phyloP scores from a whole-genome alignment of 768 basidiomycete species.

The Lactifluus hygrophoroides region DNA sequence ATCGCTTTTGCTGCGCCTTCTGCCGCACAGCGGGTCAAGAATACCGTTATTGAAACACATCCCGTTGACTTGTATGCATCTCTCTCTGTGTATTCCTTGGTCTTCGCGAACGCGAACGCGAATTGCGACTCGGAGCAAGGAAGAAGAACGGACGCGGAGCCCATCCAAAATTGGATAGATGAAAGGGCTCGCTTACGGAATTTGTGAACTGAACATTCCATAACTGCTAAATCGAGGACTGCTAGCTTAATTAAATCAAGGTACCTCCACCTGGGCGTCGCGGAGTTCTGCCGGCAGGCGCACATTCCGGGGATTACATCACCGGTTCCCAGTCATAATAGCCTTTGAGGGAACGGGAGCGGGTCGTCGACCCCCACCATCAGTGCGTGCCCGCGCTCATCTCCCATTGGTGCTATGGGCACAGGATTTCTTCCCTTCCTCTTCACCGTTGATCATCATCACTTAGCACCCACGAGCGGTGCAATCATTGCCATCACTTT shows the following conservation, averaged over 20 bases:
- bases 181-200: conserved; percentile 12
- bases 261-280: conserved; percentile 17
- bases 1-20: background rate
- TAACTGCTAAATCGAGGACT: conserved; percentile 20
- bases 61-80: background rate
- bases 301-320: conserved; percentile 19
- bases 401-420: background rate
- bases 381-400: background rate
- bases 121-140: conserved; percentile 19
- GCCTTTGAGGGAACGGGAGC: background rate
- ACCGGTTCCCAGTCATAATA: conserved; percentile 10
- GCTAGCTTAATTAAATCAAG: conserved; percentile 22
- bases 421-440: background rate
- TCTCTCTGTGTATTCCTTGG: background rate
- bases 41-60: background rate
- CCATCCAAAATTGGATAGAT: conserved; percentile 21
- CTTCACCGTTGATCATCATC: conserved; percentile 6
- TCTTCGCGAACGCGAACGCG: conserved; percentile 6
- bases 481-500: conserved; percentile 15
- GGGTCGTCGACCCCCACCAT: background rate
- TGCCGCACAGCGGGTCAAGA: background rate
- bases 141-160: conserved; percentile 18
- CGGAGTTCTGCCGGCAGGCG: conserved; percentile 16
- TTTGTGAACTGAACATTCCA: conserved; percentile 11
- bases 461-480: background rate